Conservation (phyloP, 2,329 filamentous ascomycete genomes). For the Harringtonia lauricola region DNA sequence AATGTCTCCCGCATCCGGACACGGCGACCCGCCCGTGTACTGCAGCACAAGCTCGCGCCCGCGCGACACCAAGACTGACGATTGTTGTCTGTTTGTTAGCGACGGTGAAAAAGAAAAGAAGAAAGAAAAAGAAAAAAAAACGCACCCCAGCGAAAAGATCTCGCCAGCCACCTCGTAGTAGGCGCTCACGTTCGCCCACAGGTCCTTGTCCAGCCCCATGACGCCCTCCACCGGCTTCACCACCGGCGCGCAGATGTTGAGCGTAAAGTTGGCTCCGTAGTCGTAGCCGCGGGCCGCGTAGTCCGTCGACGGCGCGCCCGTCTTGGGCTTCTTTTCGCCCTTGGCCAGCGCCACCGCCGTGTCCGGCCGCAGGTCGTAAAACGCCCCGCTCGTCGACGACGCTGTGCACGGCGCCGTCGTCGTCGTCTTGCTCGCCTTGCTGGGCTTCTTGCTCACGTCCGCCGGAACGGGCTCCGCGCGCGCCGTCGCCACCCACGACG, state of each 20-base stretch:
- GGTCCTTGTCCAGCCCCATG: constrained; percentile 47
- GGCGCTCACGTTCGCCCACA: constrained; percentile 67
- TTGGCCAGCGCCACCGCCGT: constrained; percentile 33
- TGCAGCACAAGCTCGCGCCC: constrained; percentile 68
- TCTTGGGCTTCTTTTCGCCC: constrained; percentile 32
- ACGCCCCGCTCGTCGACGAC: constrained; percentile 42
- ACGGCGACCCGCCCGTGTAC: constrained; percentile 68
- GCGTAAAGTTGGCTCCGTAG: constrained; percentile 69
- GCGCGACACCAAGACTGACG: constrained; percentile 41
- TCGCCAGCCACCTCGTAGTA: constrained; percentile 59
- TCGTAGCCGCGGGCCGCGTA: constrained; percentile 63
- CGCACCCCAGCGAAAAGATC: constrained; percentile 65
- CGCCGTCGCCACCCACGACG: background rate
- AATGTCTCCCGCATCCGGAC: constrained; percentile 32
- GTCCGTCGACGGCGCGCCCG: constrained; percentile 32
- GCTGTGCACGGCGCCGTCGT: constrained; percentile 41
- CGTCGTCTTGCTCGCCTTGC: constrained; percentile 23
- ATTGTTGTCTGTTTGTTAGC: constrained; percentile 36
- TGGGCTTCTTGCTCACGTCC: constrained; percentile 10
- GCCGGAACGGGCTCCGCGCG: background rate
- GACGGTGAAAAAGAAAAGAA: background rate
- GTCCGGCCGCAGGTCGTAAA: constrained; percentile 48
- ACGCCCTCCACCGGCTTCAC: constrained; percentile 53
- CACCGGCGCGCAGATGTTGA: constrained; percentile 74
- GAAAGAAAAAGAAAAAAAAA: constrained; percentile 6